Evolutionary conservation across 176 grass and related monocot genomes (phyloP).

Genomic region (Oryza glumipatula): DNA sequence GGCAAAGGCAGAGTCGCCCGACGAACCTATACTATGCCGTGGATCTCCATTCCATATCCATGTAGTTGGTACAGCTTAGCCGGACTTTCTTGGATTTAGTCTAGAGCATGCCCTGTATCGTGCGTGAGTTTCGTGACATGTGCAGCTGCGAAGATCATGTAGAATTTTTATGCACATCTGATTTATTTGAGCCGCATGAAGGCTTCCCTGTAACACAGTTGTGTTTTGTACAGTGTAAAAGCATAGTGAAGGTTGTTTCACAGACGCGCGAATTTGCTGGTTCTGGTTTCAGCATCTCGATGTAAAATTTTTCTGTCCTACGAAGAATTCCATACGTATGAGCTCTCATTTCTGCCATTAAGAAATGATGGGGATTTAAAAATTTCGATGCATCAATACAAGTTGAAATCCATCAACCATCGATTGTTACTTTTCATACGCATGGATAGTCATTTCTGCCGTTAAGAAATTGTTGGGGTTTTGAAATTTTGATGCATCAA

Average conservation of each 20-base stretch:
- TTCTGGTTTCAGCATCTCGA: background rate
- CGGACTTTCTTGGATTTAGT: conserved; percentile 25
- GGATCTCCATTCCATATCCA: conserved; percentile 83
- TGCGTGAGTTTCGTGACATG: conserved; percentile 28
- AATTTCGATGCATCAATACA: too few relatives aligned
- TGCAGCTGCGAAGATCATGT: conserved; percentile 43
- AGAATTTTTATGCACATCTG: conserved; percentile 18
- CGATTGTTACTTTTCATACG: too few relatives aligned
- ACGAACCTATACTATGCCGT: conserved; percentile 89
- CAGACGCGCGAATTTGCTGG: background rate
- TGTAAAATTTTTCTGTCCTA: background rate
- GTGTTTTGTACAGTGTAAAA: conserved; percentile 57
- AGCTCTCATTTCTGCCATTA: too few relatives aligned
- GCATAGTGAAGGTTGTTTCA: conserved; percentile 31
- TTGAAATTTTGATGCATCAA: too few relatives aligned
- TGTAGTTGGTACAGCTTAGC: conserved; percentile 69
- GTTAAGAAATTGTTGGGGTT: too few relatives aligned
- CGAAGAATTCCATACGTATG: too few relatives aligned
- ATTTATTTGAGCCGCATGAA: conserved; percentile 40
- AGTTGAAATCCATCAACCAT: too few relatives aligned
- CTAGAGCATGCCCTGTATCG: conserved; percentile 19
- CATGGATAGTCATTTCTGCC: too few relatives aligned
- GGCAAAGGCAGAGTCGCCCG: conserved; percentile 65
- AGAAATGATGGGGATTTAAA: too few relatives aligned
- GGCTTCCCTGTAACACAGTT: conserved; percentile 39